Evolutionary conservation across 75 land plant species (phyloP).

Genomic region (Picea sitchensis): DNA sequence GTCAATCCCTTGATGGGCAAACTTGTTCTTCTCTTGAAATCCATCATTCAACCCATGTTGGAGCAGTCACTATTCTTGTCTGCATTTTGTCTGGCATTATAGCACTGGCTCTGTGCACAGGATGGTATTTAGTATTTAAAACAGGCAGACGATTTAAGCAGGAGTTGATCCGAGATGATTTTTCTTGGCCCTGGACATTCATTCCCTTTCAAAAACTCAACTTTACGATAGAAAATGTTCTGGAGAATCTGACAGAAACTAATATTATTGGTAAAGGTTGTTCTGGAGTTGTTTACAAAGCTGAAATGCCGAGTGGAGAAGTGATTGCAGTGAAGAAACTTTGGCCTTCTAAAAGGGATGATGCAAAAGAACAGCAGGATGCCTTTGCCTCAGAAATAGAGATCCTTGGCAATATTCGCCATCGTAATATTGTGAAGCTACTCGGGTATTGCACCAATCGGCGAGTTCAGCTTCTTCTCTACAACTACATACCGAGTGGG

Average conservation of each 20-base stretch:
- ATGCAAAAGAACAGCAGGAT: constrained; percentile 43
- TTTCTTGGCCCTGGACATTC: constrained; percentile 90
- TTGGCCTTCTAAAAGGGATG: constrained; percentile 50
- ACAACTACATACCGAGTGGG: constrained; percentile 83
- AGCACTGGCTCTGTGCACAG: constrained; percentile 24
- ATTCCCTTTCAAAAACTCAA: constrained; percentile 84
- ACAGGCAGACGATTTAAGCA: constrained; percentile 32
- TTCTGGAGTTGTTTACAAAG: constrained; percentile 91
- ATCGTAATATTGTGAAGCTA: constrained; percentile 82
- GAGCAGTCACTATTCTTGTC: constrained; percentile 35
- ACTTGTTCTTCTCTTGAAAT: constrained; percentile 46
- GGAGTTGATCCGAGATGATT: constrained; percentile 41
- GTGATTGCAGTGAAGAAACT: constrained; percentile 92
- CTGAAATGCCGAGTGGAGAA: constrained; percentile 86
- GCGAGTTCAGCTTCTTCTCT: constrained; percentile 71
- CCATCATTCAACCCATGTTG: constrained; percentile 29
- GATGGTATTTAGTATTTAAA: constrained; percentile 36
- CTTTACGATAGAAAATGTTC: constrained; percentile 71
- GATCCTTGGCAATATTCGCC: constrained; percentile 81
- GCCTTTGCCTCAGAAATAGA: constrained; percentile 79
- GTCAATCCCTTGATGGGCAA: constrained; percentile 51
- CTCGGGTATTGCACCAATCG: constrained; percentile 83
- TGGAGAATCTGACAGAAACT: constrained; percentile 61
- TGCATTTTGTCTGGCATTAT: constrained; percentile 45
- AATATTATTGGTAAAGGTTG: constrained; percentile 88